Evolutionary conservation across 1,284 basidiomycete genomes (phyloP), one percentile per base, ranked within the genome.

Genomic region (Lentinula novae-zelandiae): DNA sequence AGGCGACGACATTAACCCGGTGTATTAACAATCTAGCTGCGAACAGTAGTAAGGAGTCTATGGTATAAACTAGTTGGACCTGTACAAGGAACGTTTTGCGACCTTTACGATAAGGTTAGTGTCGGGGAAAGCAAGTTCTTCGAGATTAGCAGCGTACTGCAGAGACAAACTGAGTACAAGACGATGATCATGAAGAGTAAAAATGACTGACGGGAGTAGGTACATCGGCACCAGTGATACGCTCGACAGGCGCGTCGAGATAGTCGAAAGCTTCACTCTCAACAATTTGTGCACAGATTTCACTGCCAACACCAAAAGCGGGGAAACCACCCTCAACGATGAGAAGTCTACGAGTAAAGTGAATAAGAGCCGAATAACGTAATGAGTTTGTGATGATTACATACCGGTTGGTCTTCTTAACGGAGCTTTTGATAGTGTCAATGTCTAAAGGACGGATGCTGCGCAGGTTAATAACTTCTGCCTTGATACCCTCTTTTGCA

Each of bases 261-360:
- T 93, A 96, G 78, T 97, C 94, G 72, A 96, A 98, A 5, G 93
- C 95, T 68, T 96, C 91, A 69, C 93, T 95, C 83, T 99, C 96
- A 65, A 96, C 83, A 69, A 97, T 92, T 76, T 96, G 94, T 13
- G 96, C 96, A 68, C 93, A 94, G 70, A 99, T 97, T 78, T 99
- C 97, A 69, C 93, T 95, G 66, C 96, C 96, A 60, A 99, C 95
- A 79, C 97, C 95, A 75, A 98, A 99, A 54, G 86, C 90, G 53
- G 97, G 97, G 93, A 98, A 99, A 58, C 97, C 97, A 77, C 95
- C 95, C 79, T 99, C 97, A 62, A 96, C 95, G 60, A 93, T 94
- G 63, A 99, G 82, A 64, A 99, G 83, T 66, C 92, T 92, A 34
- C 8, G 17, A 36, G 39, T 15, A 17, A n/a, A 39, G 10, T 22